Conservation (phyloP, 2,329 filamentous ascomycete genomes). For the Xylaria sp. region DNA sequence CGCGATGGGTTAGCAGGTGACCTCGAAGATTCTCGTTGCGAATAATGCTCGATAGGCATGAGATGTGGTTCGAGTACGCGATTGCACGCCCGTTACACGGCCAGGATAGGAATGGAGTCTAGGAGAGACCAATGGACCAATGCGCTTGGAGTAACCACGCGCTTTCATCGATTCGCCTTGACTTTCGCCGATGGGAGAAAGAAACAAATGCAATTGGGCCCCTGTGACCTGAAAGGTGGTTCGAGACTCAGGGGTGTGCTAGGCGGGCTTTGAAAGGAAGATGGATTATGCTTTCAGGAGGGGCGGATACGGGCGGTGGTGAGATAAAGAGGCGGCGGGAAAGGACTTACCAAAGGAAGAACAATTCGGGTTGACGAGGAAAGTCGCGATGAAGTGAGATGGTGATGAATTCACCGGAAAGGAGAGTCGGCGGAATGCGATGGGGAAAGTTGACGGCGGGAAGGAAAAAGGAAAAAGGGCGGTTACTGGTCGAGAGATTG, state of each 20-base stretch:
- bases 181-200: neutral
- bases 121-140: neutral
- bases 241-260: neutral
- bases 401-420: constrained; percentile 25
- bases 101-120: neutral
- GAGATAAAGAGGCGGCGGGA: neutral
- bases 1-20: constrained; percentile 8
- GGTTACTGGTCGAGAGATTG: constrained; percentile 33
- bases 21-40: neutral
- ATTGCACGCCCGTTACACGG: neutral
- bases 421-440: constrained; percentile 18
- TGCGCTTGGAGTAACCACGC: neutral
- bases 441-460: constrained; percentile 31
- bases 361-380: constrained; percentile 21
- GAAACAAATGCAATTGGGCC: neutral
- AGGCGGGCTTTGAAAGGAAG: constrained; percentile 3
- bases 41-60: neutral
- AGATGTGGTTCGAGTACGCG: neutral
- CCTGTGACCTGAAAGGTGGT: neutral
- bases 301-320: neutral
- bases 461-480: constrained; percentile 38
- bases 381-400: constrained; percentile 24
- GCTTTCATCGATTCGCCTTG: neutral
- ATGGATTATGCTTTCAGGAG: neutral
- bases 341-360: constrained; percentile 14